Conservation (phyloP, 2,329 filamentous ascomycete genomes). For the Cercospora beticola region DNA sequence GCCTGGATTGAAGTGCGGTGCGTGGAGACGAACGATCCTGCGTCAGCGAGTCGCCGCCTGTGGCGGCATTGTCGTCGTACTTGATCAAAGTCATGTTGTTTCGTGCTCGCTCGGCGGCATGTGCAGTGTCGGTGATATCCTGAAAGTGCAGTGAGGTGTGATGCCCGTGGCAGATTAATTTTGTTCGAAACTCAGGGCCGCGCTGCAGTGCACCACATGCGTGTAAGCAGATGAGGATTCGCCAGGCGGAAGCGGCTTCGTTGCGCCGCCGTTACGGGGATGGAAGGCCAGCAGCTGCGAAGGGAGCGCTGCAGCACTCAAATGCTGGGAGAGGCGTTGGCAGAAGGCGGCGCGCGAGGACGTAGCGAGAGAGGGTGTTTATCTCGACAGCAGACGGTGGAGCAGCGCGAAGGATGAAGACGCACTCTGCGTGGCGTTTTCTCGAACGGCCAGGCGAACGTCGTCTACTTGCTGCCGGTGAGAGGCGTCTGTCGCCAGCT, state of each 20-base stretch:
- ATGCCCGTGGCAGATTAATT: neutral
- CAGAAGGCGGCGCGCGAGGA: neutral
- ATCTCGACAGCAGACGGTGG: neutral
- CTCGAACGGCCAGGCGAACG: neutral
- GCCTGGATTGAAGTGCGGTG: neutral
- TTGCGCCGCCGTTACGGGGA: neutral
- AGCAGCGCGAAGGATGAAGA: neutral
- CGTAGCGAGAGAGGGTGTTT: neutral
- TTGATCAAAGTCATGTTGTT: neutral
- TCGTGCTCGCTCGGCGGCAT: neutral
- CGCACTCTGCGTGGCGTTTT: neutral
- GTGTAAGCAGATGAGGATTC: neutral
- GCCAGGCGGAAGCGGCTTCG: neutral
- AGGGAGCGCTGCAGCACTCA: neutral
- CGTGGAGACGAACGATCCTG: conserved; percentile 50
- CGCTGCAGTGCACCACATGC: neutral
- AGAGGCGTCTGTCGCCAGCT: neutral
- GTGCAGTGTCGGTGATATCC: neutral
- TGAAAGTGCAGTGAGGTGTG: neutral
- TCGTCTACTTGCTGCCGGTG: neutral
- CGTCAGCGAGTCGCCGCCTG: conserved; percentile 65
- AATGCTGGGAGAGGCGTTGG: neutral
- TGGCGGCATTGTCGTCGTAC: conserved; percentile 34
- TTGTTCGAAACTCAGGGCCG: neutral
- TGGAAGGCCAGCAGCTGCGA: neutral